phyloP scores from a whole-genome alignment of 2,329 filamentous ascomycete genomes.

The Pseudocercospora pini-densiflorae region DNA sequence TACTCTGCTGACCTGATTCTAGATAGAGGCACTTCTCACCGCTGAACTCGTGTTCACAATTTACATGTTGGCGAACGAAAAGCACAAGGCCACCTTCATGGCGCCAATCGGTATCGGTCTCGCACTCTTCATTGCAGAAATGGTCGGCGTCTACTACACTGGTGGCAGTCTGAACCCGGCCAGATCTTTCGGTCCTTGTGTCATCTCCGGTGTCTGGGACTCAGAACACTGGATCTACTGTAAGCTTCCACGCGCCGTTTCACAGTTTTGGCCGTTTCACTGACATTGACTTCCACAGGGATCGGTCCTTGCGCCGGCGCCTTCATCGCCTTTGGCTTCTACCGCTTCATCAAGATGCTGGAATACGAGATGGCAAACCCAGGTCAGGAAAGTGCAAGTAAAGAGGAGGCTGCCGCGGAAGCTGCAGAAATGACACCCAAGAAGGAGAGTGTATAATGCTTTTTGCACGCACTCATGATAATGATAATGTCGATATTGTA shows the following conservation, averaged over 20 bases:
- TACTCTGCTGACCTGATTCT: not conserved
- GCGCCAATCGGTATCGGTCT: conserved; percentile 55
- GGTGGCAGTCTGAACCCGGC: conserved; percentile 45
- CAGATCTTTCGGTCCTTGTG: conserved; percentile 40
- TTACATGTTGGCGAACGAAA: conserved; percentile 48
- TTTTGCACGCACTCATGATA: not conserved
- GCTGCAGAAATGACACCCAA: conserved; percentile 29
- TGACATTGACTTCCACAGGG: conserved; percentile 26
- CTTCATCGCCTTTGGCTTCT: conserved; percentile 40
- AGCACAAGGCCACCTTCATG: conserved; percentile 51
- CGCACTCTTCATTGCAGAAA: conserved; percentile 53
- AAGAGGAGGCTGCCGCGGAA: conserved; percentile 28
- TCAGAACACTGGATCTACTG: conserved; percentile 33
- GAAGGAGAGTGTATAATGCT: conserved; percentile 24
- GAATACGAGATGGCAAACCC: conserved; percentile 43
- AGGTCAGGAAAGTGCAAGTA: conserved; percentile 28
- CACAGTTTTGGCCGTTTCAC: not conserved
- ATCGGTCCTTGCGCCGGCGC: conserved; percentile 38
- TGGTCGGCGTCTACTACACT: conserved; percentile 45
- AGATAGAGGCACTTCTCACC: conserved; percentile 48
- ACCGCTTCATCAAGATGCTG: conserved; percentile 40
- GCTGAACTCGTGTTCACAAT: conserved; percentile 48
- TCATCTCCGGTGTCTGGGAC: conserved; percentile 32
- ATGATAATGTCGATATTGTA: not conserved
- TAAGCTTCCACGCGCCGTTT: conserved; percentile 8